Evolutionary conservation across 805 yeast species (phyloP).

Genomic region (Saccharomycopsis synnaedendra): DNA sequence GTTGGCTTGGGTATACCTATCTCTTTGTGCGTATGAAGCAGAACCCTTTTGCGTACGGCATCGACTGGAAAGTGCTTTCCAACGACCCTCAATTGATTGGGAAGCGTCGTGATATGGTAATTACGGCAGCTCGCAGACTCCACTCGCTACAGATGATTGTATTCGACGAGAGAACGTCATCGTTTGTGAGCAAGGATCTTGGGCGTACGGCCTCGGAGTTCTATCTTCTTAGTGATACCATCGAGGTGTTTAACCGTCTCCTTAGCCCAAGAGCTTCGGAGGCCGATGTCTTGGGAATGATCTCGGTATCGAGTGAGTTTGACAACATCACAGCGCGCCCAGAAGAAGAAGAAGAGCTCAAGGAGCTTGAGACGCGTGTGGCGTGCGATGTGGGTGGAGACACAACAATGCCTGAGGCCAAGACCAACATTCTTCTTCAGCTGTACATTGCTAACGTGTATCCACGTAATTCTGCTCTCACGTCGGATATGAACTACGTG

Average conservation of each 20-base stretch:
- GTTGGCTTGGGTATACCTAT: conserved; percentile 97
- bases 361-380: conserved; percentile 43
- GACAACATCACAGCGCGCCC: conserved; percentile 81
- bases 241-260: conserved; percentile 82
- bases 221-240: conserved; percentile 70
- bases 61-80: conserved; percentile 74
- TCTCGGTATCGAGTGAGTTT: conserved; percentile 89
- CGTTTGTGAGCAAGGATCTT: conserved; percentile 74
- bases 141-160: conserved; percentile 88
- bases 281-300: conserved; percentile 81
- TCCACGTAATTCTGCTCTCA: conserved; percentile 68
- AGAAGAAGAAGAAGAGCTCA: conserved; percentile 73
- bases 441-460: conserved; percentile 70
- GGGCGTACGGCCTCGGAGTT: conserved; percentile 95
- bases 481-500: conserved; percentile 82
- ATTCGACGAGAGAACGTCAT: conserved; percentile 73
- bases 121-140: conserved; percentile 71
- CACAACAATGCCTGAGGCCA: conserved; percentile 66
- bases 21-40: conserved; percentile 89
- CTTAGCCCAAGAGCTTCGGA: conserved; percentile 79
- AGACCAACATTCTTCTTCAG: conserved; percentile 79
- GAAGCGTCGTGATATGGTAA: conserved; percentile 63
- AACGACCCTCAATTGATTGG: conserved; percentile 74
- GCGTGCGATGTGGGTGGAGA: conserved; percentile 81
- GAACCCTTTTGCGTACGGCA: conserved; percentile 87